Conservation (phyloP, 2,329 filamentous ascomycete species). For the Monilinia fructigena region DNA sequence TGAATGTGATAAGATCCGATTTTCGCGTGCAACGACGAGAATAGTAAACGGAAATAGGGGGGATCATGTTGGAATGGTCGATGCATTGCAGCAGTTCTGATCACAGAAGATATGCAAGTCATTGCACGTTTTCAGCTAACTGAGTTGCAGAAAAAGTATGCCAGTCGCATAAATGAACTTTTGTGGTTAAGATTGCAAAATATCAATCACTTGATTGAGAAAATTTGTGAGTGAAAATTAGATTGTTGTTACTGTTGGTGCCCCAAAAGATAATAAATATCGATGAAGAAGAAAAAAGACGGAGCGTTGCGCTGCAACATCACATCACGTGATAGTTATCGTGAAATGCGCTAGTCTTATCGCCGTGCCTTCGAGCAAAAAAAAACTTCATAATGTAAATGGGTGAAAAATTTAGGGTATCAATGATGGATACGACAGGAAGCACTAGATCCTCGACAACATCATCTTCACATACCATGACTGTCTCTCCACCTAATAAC, state of each 20-base stretch:
- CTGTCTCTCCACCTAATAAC: conserved; percentile 45
- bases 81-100: neutral
- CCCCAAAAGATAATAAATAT: too few species aligned
- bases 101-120: neutral
- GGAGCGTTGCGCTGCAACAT: too few species aligned
- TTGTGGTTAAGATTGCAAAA: neutral
- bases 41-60: neutral
- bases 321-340: conserved; percentile 24
- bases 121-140: neutral
- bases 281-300: neutral
- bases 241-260: neutral
- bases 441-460: conserved; percentile 61
- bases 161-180: conserved; percentile 1
- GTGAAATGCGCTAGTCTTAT: conserved; percentile 21
- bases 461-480: conserved; percentile 64
- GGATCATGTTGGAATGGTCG: neutral
- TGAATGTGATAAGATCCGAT: neutral
- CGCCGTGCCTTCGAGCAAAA: conserved; percentile 18
- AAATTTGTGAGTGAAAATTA: neutral
- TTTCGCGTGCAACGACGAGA: conserved; percentile 5
- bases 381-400: conserved; percentile 25
- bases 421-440: conserved; percentile 35
- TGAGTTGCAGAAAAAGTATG: neutral
- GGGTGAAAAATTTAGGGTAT: conserved; percentile 8
- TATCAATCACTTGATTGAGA: conserved; percentile 12